phyloP scores from a whole-genome alignment of 2,329 filamentous ascomycete genomes.

The Sclerotinia minor region DNA sequence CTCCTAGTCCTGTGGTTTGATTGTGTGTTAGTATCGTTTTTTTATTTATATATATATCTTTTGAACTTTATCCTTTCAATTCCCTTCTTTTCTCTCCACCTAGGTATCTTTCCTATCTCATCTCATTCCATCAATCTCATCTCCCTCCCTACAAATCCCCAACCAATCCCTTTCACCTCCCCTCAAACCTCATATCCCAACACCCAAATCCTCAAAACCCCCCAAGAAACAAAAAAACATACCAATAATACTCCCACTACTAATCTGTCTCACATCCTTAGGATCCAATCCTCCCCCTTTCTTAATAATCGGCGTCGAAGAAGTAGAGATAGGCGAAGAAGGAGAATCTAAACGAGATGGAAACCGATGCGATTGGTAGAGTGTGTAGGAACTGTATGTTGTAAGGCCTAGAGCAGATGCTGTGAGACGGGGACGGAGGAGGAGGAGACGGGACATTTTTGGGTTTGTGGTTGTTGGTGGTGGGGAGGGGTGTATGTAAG shows the following conservation, averaged over 20 bases:
- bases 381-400: slow-evolving; percentile 42
- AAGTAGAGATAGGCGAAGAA: slow-evolving; percentile 22
- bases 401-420: slow-evolving; percentile 42
- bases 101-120: too few relatives aligned
- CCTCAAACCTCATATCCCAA: too few relatives aligned
- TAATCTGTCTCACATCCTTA: slow-evolving; percentile 40
- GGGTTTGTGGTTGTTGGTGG: neutral
- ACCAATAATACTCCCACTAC: slow-evolving; percentile 41
- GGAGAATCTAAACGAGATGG: slow-evolving; percentile 37
- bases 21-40: neutral
- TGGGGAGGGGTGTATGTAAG: neutral
- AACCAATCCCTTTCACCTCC: too few relatives aligned
- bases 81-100: neutral
- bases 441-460: slow-evolving; percentile 34
- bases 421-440: slow-evolving; percentile 39
- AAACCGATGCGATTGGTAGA: slow-evolving; percentile 38
- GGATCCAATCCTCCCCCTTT: slow-evolving; percentile 33
- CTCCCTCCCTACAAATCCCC: neutral
- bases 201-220: neutral
- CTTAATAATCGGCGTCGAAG: slow-evolving; percentile 28
- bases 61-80: neutral
- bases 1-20: slow-evolving; percentile 32
- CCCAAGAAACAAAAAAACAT: slow-evolving; percentile 20
- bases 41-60: neutral
- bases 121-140: too few relatives aligned